These are phyloP conservation scores for Penicillium sp. DNA, from an alignment of 2,329 filamentous ascomycete species.

Conservation along the genomic window DNA sequence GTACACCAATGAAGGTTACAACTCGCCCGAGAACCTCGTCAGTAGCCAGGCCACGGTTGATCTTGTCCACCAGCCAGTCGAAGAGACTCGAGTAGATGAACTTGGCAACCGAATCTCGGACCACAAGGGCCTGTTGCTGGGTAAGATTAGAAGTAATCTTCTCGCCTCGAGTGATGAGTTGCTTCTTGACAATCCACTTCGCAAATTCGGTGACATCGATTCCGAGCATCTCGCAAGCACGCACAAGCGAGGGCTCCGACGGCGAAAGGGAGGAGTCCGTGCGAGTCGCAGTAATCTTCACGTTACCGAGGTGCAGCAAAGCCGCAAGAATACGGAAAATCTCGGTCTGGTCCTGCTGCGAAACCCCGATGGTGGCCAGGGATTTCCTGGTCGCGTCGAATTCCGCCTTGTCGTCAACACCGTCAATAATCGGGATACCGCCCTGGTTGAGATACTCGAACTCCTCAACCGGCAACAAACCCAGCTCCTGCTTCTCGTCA, in stretches of 20 bases:
- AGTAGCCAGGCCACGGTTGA: conserved; percentile 86
- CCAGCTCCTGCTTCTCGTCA: conserved; percentile 74
- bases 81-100: conserved; percentile 98
- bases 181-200: conserved; percentile 99
- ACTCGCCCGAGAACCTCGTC: conserved; percentile 81
- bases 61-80: conserved; percentile 98
- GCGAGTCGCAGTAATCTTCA: conserved; percentile 88
- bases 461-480: conserved; percentile 77
- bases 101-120: conserved; percentile 95
- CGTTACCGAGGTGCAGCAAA: conserved; percentile 89
- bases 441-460: conserved; percentile 98
- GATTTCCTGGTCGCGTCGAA: conserved; percentile 86
- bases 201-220: conserved; percentile 84
- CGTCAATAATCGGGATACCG: conserved; percentile 83
- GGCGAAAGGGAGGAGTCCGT: conserved; percentile 81
- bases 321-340: conserved; percentile 91
- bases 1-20: conserved; percentile 89
- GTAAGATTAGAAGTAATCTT: conserved; percentile 96
- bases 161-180: conserved; percentile 90
- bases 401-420: conserved; percentile 92
- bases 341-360: conserved; percentile 68
- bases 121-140: conserved; percentile 88
- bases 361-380: conserved; percentile 81
- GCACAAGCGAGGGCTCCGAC: conserved; percentile 76
- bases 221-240: conserved; percentile 80